Percentiles rank a stretch among this genome's conserved stretches.
Conservation (phyloP, 352 stramenopile genomes). For the Globisporangium camurandrum region DNA sequence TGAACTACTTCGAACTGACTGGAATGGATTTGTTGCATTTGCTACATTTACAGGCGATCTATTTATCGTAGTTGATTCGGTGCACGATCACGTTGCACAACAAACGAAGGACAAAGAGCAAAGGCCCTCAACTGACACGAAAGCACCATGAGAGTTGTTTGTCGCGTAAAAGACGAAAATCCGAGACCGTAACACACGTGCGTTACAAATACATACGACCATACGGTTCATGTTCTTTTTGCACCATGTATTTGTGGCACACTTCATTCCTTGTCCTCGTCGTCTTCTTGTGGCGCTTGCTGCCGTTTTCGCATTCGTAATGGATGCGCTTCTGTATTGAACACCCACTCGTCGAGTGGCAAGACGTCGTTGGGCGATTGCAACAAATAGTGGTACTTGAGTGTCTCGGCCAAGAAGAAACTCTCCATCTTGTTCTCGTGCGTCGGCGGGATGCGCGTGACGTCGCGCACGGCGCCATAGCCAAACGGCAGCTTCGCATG, state of each 20-base stretch:
- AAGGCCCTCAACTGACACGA: constrained; percentile 8
- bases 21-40: neutral
- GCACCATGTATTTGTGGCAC: neutral
- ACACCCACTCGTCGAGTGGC: constrained; percentile 92
- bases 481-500: constrained; percentile 86
- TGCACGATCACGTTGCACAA: constrained; percentile 98
- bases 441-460: constrained; percentile 28
- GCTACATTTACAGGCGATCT: constrained; percentile 83
- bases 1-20: constrained; percentile 4
- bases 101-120: constrained; percentile 95
- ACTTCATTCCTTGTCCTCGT: neutral
- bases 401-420: constrained; percentile 98
- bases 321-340: constrained; percentile 96
- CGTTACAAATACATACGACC: neutral
- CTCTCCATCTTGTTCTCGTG: constrained; percentile 97
- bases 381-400: constrained; percentile 98
- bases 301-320: constrained; percentile 42
- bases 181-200: constrained; percentile 27
- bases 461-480: constrained; percentile 73
- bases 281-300: constrained; percentile 2
- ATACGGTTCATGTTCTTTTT: neutral
- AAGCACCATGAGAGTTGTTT: neutral
- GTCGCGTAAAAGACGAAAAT: constrained; percentile 21
- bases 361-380: constrained; percentile 72
- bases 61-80: constrained; percentile 96